Evolutionary conservation across 2,329 filamentous ascomycete genomes (phyloP), one percentile per base, ranked within the genome.

Genomic region (Pyrenophora seminiperda): DNA sequence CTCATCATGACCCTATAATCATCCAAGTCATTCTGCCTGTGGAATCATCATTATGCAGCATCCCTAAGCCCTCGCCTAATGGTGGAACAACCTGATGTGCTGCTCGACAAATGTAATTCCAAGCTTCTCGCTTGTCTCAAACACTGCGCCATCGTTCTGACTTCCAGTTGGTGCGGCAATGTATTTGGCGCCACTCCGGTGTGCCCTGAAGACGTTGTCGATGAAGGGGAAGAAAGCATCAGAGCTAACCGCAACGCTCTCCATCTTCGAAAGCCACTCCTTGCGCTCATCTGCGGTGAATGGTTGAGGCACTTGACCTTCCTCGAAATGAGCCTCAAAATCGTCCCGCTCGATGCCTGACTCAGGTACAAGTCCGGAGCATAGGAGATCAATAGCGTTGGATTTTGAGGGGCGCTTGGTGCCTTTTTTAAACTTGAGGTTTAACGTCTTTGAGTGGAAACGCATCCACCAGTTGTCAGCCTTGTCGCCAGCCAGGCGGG

Each of bases 381-480:
- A 94, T 59, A 97, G 85, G 70, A 97, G 81, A 73, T 97, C 94
- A 69, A 97, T 97, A 59, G 92, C 93, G 74, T 99, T 99, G 80
- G 89, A 95, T 85, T 97, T 99, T 75, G 97, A 93, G 38, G 94
- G 84, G 50, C 94, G 86, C 86, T 97, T 97, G 71, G 89, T 91
- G 66, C 94, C 93, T 79, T 94, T 93, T 83, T 96, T 97, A 90
- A 91, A 99, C 80, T 93, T 90, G 73, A 99, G 88, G 70, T 80
- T 82, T 41, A 97, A 82, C 10, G 94, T 90, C 44, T 90, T 88
- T 63, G 90, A 87, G 80, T 97, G 90, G 85, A 97, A 97, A 68
- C 94, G 89, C 82, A 99, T 89, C 94, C 93, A 99, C 93, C 93
- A 97, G 82, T 96, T 97, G 77, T 99, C 94, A 40, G 92, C 91